phyloP scores from a whole-genome alignment of 176 grass and related monocot genomes.

The Musa itinerans region DNA sequence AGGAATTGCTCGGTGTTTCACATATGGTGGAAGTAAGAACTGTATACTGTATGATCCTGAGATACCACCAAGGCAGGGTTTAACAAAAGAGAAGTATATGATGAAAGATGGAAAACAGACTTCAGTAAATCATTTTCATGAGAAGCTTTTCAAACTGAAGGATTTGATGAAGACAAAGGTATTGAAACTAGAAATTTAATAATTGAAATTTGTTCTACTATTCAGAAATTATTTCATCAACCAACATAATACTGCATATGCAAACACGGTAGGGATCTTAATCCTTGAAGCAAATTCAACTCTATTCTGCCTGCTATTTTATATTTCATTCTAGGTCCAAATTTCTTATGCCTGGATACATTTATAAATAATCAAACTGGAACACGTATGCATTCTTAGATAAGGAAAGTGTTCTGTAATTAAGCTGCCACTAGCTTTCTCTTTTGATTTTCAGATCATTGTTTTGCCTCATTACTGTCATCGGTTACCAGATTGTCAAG shows the following conservation, averaged over 20 bases:
- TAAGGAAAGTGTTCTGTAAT: too few species aligned
- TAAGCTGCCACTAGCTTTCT: too few species aligned
- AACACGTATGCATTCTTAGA: too few species aligned
- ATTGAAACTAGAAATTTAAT: conserved; percentile 1
- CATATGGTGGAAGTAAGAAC: conserved; percentile 82
- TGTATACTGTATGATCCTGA: conserved; percentile 67
- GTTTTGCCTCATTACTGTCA: too few species aligned
- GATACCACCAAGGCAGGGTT: conserved; percentile 47
- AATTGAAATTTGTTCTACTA: background rate
- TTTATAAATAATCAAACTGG: too few species aligned
- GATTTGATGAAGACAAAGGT: conserved; percentile 96
- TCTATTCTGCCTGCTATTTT: background rate
- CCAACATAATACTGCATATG: background rate
- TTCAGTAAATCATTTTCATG: conserved; percentile 86
- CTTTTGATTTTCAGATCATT: too few species aligned
- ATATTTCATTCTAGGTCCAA: background rate
- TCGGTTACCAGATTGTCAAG: too few species aligned
- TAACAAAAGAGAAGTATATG: conserved; percentile 83
- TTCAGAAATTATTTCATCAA: background rate
- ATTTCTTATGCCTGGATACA: too few species aligned
- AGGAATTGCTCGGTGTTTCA: conserved; percentile 92
- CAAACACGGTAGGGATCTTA: background rate
- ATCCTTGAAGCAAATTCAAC: background rate
- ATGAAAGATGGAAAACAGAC: conserved; percentile 80
- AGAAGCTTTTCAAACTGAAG: conserved; percentile 93